A percentile compares a stretch with the other conserved stretches of the same genome.
phyloP scores from a whole-genome alignment of 169 alveolate genomes.

The Theileria parva region DNA sequence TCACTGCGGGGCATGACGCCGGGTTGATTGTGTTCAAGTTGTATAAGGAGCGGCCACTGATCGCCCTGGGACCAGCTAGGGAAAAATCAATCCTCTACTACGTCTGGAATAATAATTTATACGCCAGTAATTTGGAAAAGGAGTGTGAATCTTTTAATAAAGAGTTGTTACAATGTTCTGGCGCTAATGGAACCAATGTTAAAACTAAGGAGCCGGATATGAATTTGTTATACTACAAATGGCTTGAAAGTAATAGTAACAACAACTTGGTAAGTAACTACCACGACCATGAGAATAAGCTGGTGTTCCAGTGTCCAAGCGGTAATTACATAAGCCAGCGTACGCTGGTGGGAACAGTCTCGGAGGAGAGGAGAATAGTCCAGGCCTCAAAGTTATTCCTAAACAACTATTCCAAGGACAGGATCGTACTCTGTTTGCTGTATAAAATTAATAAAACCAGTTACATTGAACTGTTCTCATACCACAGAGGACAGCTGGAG shows the following conservation, averaged over 20 bases:
- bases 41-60: conserved; percentile 54
- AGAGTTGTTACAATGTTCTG: conserved; percentile 3
- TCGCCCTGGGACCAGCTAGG: conserved; percentile 6
- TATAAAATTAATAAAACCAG: not conserved
- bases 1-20: conserved; percentile 94
- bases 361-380: not conserved
- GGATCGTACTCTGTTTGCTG: not conserved
- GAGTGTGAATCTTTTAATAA: conserved; percentile 27
- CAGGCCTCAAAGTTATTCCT: not conserved
- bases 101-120: conserved; percentile 45
- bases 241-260: conserved; percentile 1
- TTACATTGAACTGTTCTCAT: not conserved
- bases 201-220: not conserved
- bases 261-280: conserved; percentile 3
- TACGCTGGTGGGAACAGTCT: not conserved
- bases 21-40: conserved; percentile 78
- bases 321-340: not conserved
- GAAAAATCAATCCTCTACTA: conserved; percentile 47
- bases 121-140: conserved; percentile 43
- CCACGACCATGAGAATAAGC: conserved; percentile 2
- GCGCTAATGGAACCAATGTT: not conserved
- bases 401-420: not conserved
- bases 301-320: conserved; percentile 12
- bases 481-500: conserved; percentile 12
- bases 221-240: conserved; percentile 7